Base-by-base conservation (phyloP, 169 alveolate species). In the Eimeria maxima region DNA sequence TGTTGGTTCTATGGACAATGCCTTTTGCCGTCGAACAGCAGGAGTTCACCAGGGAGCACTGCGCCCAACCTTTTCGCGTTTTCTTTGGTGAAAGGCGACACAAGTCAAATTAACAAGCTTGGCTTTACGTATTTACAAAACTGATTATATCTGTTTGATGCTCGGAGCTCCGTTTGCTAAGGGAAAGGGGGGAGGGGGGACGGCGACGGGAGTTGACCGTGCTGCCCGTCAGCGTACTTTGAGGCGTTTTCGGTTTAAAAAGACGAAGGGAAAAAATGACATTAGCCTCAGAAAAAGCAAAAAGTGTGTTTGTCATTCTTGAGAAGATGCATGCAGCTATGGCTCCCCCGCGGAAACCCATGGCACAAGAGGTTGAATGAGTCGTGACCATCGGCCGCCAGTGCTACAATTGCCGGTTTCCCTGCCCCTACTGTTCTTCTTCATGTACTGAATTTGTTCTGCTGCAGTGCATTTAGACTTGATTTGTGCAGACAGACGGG, bases 361-460 rank as follows among this genome's bases (percentile, higher is more conserved):
- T 44, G 16, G 84, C 22, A n/a, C n/a, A 7, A 7, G n/a, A n/a
- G n/a, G n/a, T n/a, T n/a, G n/a, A 67, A 7, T 3, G 53, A 73
- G n/a, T n/a, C n/a, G 84, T 73, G 84, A 73, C 84, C 84, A 73
- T 10, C 84, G 84, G 84, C 84, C 53, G 50, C 84, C 84, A 33
- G 84, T 73, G 45, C 22, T 50, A 29, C 76, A 22, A 10, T 65
- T 65, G n/a, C 22, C 76, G 33, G 38, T 27, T 29, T 24, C n/a
- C 13, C n/a, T 65, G 76, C 76, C n/a, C 33, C 76, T 10, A 22
- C 13, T 65, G 22, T 65, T 65, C 76, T 65, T 65, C 2, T 65
- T 65, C n/a, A 14, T 18, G 8, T 65, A 50, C 5, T 50, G 5
- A 50, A 50, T 50, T 50, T 50, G 57, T 50, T 50, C 11, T 5